These are phyloP conservation scores for Rhizopogon roseolus DNA, from an alignment of 768 basidiomycete species.

Conservation along the genomic window DNA sequence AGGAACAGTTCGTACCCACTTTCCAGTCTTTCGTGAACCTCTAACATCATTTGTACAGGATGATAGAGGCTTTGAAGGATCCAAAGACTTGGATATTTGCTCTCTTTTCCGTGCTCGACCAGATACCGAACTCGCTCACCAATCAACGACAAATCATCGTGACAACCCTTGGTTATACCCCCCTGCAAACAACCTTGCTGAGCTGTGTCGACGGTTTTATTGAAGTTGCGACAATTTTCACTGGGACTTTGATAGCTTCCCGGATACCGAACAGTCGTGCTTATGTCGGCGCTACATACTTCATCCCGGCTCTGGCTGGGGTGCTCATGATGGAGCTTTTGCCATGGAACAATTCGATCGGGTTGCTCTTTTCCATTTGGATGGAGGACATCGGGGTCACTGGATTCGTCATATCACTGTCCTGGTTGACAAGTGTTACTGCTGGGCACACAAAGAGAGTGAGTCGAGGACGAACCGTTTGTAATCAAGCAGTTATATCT, in stretches of 20 bases:
- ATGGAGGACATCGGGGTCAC: slow-evolving; percentile 43
- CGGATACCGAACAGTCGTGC: slow-evolving; percentile 53
- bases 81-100: slow-evolving; percentile 78
- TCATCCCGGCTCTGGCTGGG: slow-evolving; percentile 63
- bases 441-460: slow-evolving; percentile 72
- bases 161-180: slow-evolving; percentile 58
- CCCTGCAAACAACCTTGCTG: slow-evolving; percentile 64
- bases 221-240: slow-evolving; percentile 66
- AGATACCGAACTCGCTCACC: slow-evolving; percentile 62
- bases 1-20: slow-evolving; percentile 55
- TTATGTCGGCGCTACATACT: slow-evolving; percentile 57
- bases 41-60: slow-evolving; percentile 29
- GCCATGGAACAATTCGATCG: slow-evolving; percentile 62
- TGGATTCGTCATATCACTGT: slow-evolving; percentile 55
- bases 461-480: slow-evolving; percentile 24
- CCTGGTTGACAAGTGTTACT: slow-evolving; percentile 63
- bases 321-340: slow-evolving; percentile 57
- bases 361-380: slow-evolving; percentile 47
- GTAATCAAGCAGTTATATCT: background rate
- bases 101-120: slow-evolving; percentile 55
- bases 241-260: slow-evolving; percentile 57
- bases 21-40: no score
- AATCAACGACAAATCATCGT: slow-evolving; percentile 66
- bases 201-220: slow-evolving; percentile 62
- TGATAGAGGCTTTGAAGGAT: slow-evolving; percentile 64